Evolutionary conservation across 352 stramenopile species (phyloP).

Genomic region (Globisporangium cederbergense): DNA sequence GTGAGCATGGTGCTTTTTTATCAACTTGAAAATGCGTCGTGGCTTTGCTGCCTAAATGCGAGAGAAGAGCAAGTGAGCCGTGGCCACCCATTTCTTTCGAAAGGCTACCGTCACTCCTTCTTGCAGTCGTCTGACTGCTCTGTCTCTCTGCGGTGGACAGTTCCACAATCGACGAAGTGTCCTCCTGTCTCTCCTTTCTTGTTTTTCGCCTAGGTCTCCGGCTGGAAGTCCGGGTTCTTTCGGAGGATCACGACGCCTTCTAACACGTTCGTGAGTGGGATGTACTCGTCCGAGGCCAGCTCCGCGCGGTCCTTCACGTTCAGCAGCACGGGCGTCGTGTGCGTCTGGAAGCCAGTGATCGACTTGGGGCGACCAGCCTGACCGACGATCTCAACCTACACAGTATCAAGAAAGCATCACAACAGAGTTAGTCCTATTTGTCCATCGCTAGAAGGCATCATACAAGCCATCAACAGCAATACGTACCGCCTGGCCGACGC

Average conservation of each 20-base stretch:
- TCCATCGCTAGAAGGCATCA: too few species aligned
- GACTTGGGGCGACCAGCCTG: slow-evolving; percentile 98
- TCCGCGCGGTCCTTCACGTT: slow-evolving; percentile 97
- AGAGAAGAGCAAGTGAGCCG: not conserved
- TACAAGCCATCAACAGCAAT: slow-evolving; percentile 7
- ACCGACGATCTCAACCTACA: slow-evolving; percentile 96
- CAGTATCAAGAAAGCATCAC: slow-evolving; percentile 3
- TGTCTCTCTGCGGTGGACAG: not conserved
- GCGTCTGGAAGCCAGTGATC: slow-evolving; percentile 99
- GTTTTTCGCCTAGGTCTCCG: slow-evolving; percentile 55
- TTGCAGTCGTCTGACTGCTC: not conserved
- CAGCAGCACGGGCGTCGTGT: slow-evolving; percentile 98
- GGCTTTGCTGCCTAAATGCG: not conserved
- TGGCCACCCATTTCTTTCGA: not conserved
- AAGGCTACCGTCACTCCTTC: not conserved
- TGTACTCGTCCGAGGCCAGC: slow-evolving; percentile 97
- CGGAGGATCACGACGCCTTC: slow-evolving; percentile 98
- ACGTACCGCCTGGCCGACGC: slow-evolving; percentile 96
- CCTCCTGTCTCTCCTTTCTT: not conserved
- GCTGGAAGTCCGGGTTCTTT: slow-evolving; percentile 94
- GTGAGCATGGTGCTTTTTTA: not conserved
- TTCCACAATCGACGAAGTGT: not conserved
- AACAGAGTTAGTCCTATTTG: not conserved
- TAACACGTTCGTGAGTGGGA: slow-evolving; percentile 94
- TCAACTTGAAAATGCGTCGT: slow-evolving; percentile 3